phyloP scores from a whole-genome alignment of 768 basidiomycete genomes.

The Termitomyces sp. region DNA sequence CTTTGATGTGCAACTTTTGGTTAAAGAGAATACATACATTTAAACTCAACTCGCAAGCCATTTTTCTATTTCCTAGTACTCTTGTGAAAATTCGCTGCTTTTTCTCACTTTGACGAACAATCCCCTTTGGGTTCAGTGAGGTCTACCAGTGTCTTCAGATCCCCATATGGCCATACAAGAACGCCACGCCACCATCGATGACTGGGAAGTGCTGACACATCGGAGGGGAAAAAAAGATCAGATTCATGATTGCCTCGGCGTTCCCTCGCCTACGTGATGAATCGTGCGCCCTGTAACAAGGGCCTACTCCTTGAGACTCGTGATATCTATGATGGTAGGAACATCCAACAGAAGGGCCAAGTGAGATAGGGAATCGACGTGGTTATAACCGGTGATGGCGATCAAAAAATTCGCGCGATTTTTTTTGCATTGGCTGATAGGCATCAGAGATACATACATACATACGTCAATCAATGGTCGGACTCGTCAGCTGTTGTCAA shows the following conservation, averaged over 20 bases:
- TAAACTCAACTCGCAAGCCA: background rate
- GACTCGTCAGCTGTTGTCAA: background rate
- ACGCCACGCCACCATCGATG: background rate
- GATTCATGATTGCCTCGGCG: background rate
- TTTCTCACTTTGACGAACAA: background rate
- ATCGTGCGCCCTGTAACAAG: background rate
- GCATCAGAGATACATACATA: background rate
- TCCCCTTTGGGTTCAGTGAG: background rate
- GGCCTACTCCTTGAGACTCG: background rate
- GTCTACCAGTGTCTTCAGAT: background rate
- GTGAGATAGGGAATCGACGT: background rate
- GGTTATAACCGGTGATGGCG: background rate
- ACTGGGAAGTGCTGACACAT: constrained; percentile 2
- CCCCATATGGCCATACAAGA: background rate
- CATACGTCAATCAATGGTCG: background rate
- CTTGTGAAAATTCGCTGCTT: background rate
- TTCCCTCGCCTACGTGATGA: background rate
- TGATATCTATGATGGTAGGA: constrained; percentile 2
- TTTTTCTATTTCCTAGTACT: background rate
- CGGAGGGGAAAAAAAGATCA: background rate
- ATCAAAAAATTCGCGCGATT: background rate
- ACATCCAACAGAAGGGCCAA: background rate
- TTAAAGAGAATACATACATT: background rate
- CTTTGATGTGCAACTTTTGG: background rate
- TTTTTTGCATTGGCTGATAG: background rate